Conservation (phyloP, 768 basidiomycete genomes). For the Udeniomyces megalosporus region DNA sequence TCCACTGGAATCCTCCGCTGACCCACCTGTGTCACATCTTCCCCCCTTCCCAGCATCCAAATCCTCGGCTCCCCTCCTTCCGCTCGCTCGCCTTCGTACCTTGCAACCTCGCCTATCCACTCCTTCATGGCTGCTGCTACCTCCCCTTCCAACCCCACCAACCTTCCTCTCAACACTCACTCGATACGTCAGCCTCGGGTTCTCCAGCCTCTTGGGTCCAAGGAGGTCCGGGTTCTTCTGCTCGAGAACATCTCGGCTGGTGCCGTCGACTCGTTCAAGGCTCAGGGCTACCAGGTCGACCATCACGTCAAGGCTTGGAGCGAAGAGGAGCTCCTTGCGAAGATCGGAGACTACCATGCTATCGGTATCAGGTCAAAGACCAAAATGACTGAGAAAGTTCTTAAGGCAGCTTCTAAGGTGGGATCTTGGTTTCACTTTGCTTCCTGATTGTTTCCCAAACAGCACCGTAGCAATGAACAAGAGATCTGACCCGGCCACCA, state of each 20-base stretch:
- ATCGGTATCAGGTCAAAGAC: conserved; percentile 97
- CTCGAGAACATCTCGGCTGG: conserved; percentile 91
- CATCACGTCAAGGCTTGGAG: conserved; percentile 66
- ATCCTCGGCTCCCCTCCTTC: conserved; percentile 18
- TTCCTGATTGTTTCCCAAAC: too few species aligned
- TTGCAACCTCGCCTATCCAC: conserved; percentile 6
- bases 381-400: conserved; percentile 76
- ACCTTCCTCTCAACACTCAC: conserved; percentile 12
- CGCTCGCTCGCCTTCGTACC: neutral
- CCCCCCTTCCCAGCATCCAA: neutral
- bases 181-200: conserved; percentile 16
- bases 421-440: conserved; percentile 19
- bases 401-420: conserved; percentile 75
- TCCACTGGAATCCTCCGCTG: too few species aligned
- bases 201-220: conserved; percentile 35
- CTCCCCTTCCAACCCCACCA: conserved; percentile 6
- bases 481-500: neutral
- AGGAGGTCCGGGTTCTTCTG: conserved; percentile 61
- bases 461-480: too few species aligned
- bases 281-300: conserved; percentile 82
- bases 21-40: too few species aligned
- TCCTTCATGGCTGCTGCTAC: neutral
- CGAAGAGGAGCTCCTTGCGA: conserved; percentile 79
- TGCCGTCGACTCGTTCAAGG: conserved; percentile 61
- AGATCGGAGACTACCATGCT: conserved; percentile 68